Percentiles rank a stretch among this genome's conserved stretches.
Evolutionary conservation across 805 yeast species (phyloP).

Genomic region (Cephaloascus albidus): DNA sequence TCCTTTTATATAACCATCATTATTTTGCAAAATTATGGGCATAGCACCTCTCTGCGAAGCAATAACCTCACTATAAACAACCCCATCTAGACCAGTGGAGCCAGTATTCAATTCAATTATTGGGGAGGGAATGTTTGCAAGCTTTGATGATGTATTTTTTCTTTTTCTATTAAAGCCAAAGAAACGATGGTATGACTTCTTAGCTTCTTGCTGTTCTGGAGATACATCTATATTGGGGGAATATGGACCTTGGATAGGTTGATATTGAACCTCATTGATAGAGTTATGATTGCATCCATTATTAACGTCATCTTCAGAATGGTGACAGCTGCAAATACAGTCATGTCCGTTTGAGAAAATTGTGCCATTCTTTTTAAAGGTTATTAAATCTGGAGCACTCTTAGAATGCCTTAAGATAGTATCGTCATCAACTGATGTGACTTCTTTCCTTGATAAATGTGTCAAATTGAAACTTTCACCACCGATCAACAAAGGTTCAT

Average conservation of each 20-base stretch:
- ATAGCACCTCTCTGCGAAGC: neutral
- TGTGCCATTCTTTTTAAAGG: neutral
- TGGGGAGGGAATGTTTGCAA: slow-evolving; percentile 3
- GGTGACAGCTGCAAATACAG: neutral
- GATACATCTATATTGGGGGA: neutral
- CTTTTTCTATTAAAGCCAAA: neutral
- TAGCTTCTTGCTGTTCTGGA: neutral
- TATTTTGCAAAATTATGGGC: neutral
- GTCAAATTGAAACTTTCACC: no score
- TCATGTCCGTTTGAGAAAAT: neutral
- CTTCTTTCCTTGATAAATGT: no score
- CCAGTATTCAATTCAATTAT: slow-evolving; percentile 3
- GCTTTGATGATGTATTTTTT: neutral
- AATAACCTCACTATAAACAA: neutral
- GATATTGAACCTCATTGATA: neutral
- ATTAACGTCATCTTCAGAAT: neutral
- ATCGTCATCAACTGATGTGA: neutral
- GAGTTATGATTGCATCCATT: neutral
- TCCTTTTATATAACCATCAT: neutral
- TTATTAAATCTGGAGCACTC: neutral
- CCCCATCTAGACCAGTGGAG: neutral
- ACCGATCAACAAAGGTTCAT: no score
- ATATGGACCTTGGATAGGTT: neutral
- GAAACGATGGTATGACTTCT: neutral
- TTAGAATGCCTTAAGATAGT: neutral